Evolutionary conservation across 2,329 filamentous ascomycete genomes (phyloP).

Genomic region (Alternaria novae-zelandiae): DNA sequence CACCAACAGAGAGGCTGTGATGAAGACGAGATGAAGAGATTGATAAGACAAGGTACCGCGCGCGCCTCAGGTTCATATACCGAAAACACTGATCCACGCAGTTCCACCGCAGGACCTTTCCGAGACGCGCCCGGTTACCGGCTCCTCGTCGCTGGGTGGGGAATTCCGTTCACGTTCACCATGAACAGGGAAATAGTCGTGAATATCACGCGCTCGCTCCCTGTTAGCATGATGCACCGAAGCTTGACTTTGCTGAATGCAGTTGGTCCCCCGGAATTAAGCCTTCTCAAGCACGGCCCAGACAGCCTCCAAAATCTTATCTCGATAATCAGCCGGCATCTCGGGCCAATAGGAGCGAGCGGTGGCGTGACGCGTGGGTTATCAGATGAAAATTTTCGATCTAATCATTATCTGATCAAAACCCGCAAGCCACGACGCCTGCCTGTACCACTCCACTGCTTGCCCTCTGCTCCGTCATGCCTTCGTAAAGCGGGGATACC

Average conservation of each 20-base stretch:
- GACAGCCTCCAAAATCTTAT: constrained; percentile 29
- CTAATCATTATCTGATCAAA: constrained; percentile 39
- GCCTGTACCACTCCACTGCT: background rate
- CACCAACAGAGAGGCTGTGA: constrained; percentile 4
- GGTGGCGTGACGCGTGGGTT: constrained; percentile 15
- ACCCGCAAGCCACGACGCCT: constrained; percentile 7
- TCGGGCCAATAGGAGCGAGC: constrained; percentile 12
- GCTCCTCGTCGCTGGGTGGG: constrained; percentile 17
- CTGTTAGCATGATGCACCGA: constrained; percentile 17
- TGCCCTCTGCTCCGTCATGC: constrained; percentile 1
- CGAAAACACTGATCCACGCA: constrained; percentile 13
- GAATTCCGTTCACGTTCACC: constrained; percentile 8
- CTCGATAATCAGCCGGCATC: constrained; percentile 30
- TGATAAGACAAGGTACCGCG: constrained; percentile 34
- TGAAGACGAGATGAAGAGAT: constrained; percentile 21
- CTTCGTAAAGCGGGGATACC: background rate
- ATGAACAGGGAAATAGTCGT: constrained; percentile 12
- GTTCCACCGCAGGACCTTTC: constrained; percentile 12
- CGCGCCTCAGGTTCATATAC: constrained; percentile 28
- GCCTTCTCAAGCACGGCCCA: constrained; percentile 30
- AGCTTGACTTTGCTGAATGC: constrained; percentile 13
- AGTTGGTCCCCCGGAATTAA: constrained; percentile 24
- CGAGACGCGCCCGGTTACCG: constrained; percentile 15
- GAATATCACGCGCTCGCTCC: constrained; percentile 13
- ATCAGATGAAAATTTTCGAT: constrained; percentile 39